Evolutionary conservation across 2,329 filamentous ascomycete genomes (phyloP).

Genomic region (Verticillium isaacii): DNA sequence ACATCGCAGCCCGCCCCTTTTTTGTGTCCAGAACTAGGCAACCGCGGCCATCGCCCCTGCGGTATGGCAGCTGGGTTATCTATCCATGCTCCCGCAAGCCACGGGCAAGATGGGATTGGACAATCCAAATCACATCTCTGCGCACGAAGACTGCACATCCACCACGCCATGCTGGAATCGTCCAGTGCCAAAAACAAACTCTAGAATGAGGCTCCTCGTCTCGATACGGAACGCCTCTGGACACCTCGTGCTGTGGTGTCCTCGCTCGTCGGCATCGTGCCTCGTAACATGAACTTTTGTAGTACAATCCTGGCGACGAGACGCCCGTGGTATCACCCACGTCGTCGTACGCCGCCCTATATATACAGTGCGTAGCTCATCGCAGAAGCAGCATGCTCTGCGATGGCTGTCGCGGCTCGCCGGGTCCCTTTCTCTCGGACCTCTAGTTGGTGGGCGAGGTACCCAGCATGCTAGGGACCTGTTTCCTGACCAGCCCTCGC

Average conservation of each 20-base stretch:
- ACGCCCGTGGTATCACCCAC: not conserved
- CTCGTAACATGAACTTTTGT: not conserved
- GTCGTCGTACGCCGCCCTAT: not conserved
- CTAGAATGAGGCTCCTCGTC: not conserved
- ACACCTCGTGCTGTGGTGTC: not conserved
- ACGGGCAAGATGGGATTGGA: not conserved
- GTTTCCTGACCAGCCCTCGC: constrained; percentile 49
- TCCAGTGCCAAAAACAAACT: not conserved
- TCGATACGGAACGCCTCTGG: not conserved
- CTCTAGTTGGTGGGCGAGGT: constrained; percentile 24
- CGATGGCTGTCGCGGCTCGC: not conserved
- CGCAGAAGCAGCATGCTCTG: not conserved
- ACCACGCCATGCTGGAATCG: not conserved
- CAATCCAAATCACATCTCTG: not conserved
- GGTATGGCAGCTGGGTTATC: not conserved
- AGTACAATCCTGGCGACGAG: not conserved
- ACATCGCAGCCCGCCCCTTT: not conserved
- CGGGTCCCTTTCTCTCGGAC: not conserved
- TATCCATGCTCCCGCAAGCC: not conserved
- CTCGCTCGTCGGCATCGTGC: not conserved
- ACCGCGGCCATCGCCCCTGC: not conserved
- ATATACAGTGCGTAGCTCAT: not conserved
- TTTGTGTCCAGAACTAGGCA: not conserved
- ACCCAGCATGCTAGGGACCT: constrained; percentile 46
- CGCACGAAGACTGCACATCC: not conserved